Evolutionary conservation across 768 basidiomycete genomes (phyloP).

Genomic region (Botryobasidium botryosum): DNA sequence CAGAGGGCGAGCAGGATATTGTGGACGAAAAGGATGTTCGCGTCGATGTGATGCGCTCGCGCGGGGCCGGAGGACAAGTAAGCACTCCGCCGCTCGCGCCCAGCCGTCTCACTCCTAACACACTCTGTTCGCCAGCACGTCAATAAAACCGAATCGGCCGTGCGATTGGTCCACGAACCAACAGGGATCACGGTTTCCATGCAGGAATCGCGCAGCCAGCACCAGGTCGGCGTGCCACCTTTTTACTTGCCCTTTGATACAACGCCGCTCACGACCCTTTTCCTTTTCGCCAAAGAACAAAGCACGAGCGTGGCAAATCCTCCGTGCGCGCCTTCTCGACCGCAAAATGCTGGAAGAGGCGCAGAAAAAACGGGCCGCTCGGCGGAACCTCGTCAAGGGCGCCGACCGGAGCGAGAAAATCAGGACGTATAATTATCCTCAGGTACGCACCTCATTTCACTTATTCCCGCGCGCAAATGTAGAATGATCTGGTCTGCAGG

Average conservation of each 20-base stretch:
- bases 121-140: slow-evolving; percentile 47
- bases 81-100: slow-evolving; percentile 8
- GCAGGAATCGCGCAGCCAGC: slow-evolving; percentile 95
- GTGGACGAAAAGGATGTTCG: slow-evolving; percentile 67
- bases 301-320: slow-evolving; percentile 81
- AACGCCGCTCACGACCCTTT: not conserved
- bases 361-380: slow-evolving; percentile 46
- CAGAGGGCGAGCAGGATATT: slow-evolving; percentile 50
- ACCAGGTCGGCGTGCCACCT: slow-evolving; percentile 39
- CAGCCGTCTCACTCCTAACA: not conserved
- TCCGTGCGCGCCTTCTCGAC: slow-evolving; percentile 74
- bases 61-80: slow-evolving; percentile 96
- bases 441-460: slow-evolving; percentile 28
- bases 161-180: slow-evolving; percentile 82
- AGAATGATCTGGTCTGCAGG: slow-evolving; percentile 27
- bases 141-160: slow-evolving; percentile 96
- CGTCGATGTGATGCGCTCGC: slow-evolving; percentile 85
- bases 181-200: slow-evolving; percentile 91
- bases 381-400: slow-evolving; percentile 58
- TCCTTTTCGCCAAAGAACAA: slow-evolving; percentile 42
- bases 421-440: slow-evolving; percentile 87
- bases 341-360: slow-evolving; percentile 54
- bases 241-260: not conserved
- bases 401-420: slow-evolving; percentile 89
- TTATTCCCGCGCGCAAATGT: not conserved